These are phyloP conservation scores for Yarrowia galli DNA, from an alignment of 1,139 yeast genomes.

Conservation along the genomic window DNA sequence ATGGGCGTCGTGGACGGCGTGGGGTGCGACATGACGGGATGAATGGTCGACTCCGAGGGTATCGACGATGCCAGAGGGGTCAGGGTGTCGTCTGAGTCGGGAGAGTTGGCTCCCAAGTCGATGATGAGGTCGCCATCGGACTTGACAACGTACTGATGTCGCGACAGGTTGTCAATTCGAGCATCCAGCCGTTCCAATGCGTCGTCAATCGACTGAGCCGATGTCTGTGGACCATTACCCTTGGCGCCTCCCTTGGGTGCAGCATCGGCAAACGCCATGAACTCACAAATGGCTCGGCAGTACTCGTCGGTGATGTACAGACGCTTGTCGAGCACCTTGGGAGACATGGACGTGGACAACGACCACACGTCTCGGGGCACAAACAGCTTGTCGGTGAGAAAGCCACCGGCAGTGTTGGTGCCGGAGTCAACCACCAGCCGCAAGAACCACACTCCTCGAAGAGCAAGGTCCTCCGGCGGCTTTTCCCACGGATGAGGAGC, in stretches of 20 bases:
- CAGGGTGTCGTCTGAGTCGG: conserved; percentile 15
- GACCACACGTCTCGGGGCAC: conserved; percentile 44
- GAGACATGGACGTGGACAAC: conserved; percentile 40
- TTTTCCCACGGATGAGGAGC: conserved; percentile 37
- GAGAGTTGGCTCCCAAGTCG: conserved; percentile 19
- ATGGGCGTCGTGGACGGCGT: neutral
- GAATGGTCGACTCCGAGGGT: neutral
- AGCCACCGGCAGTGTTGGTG: conserved; percentile 44
- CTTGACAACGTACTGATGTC: conserved; percentile 21
- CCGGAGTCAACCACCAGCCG: conserved; percentile 44
- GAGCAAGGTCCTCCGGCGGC: conserved; percentile 32
- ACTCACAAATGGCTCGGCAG: conserved; percentile 43
- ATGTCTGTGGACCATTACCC: neutral
- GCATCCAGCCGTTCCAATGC: conserved; percentile 24
- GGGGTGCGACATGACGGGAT: conserved; percentile 28
- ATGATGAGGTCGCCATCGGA: conserved; percentile 24
- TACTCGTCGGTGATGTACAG: conserved; percentile 43
- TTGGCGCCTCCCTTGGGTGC: neutral
- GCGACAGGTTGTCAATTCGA: conserved; percentile 20
- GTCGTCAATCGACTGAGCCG: conserved; percentile 22
- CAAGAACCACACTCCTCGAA: conserved; percentile 44
- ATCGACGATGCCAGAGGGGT: conserved; percentile 13
- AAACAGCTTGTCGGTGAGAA: conserved; percentile 43
- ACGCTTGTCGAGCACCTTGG: conserved; percentile 43
- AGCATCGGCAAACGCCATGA: conserved; percentile 37